phyloP scores from a whole-genome alignment of 2,329 filamentous ascomycete species.

The Aschersonia sp. region DNA sequence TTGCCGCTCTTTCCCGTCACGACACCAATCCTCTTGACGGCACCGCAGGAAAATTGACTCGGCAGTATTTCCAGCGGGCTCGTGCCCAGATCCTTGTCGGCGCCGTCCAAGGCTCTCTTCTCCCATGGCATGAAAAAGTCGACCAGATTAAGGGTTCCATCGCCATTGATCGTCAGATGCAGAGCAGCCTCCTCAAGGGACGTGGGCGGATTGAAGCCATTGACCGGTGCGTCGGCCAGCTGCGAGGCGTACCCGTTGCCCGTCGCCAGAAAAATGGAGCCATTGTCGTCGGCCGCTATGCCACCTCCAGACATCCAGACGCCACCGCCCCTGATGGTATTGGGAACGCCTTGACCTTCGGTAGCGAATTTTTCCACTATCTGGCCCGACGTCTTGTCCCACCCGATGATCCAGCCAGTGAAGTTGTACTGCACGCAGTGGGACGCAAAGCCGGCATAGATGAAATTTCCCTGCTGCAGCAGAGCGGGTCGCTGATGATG shows the following conservation, averaged over 20 bases:
- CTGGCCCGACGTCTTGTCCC: slow-evolving; percentile 25
- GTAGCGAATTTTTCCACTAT: slow-evolving; percentile 25
- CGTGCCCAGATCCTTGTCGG: slow-evolving; percentile 34
- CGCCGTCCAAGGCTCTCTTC: slow-evolving; percentile 32
- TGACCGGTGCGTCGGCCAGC: slow-evolving; percentile 20
- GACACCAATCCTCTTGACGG: slow-evolving; percentile 30
- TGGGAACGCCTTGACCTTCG: slow-evolving; percentile 22
- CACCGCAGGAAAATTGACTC: slow-evolving; percentile 25
- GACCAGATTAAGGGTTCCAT: slow-evolving; percentile 26
- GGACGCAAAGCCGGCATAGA: slow-evolving; percentile 39
- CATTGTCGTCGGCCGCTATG: slow-evolving; percentile 21
- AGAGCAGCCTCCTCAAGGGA: slow-evolving; percentile 30
- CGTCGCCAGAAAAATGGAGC: slow-evolving; percentile 22
- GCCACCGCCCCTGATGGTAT: slow-evolving; percentile 23
- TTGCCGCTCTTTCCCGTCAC: slow-evolving; percentile 36
- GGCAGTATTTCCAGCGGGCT: slow-evolving; percentile 27
- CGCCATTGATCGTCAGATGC: slow-evolving; percentile 24
- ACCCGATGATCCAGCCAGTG: slow-evolving; percentile 35
- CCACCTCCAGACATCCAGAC: slow-evolving; percentile 28
- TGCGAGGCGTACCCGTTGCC: slow-evolving; percentile 27
- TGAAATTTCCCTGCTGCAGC: slow-evolving; percentile 25
- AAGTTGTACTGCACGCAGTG: slow-evolving; percentile 43
- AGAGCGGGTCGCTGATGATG: slow-evolving; percentile 36
- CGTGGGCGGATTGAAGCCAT: slow-evolving; percentile 21
- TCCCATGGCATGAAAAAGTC: slow-evolving; percentile 42